Percentiles rank a stretch among this genome's conserved stretches.
phyloP scores from a whole-genome alignment of 345 rosid species.

The Lepidium africanum region DNA sequence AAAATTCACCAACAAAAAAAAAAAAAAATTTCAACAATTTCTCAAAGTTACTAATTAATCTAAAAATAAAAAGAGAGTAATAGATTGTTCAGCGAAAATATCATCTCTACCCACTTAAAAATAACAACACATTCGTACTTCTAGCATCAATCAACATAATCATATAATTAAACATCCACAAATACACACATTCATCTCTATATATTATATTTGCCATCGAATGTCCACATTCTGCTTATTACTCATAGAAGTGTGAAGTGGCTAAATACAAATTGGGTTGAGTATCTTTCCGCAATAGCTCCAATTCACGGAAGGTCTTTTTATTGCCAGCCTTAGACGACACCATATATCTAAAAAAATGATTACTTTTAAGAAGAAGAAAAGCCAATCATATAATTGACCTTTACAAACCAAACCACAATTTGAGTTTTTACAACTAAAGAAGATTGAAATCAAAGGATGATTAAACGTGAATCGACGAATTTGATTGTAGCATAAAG shows the following conservation, averaged over 20 bases:
- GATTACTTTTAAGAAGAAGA: conserved; percentile 14
- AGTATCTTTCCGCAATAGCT: not conserved
- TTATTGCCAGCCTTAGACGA: not conserved
- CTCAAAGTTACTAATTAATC: no score
- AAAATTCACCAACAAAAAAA: no score
- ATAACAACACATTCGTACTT: no score
- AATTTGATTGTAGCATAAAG: conserved; percentile 44
- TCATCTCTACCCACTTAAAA: no score
- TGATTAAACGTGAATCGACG: conserved; percentile 40
- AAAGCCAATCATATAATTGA: conserved; percentile 54
- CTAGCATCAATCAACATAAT: no score
- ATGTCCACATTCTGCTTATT: no score
- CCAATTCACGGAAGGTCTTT: not conserved
- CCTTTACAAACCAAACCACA: conserved; percentile 25
- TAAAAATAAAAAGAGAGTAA: no score
- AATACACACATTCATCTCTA: no score
- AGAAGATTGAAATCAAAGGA: not conserved
- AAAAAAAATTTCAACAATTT: no score
- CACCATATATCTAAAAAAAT: not conserved
- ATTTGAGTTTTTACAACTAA: conserved; percentile 1
- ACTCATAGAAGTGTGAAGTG: not conserved
- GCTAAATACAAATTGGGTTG: not conserved
- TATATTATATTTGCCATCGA: no score
- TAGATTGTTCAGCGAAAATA: no score
- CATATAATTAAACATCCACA: no score